Evolutionary conservation across 2,329 filamentous ascomycete genomes (phyloP).

Genomic region (Neocucurbitaria cava): DNA sequence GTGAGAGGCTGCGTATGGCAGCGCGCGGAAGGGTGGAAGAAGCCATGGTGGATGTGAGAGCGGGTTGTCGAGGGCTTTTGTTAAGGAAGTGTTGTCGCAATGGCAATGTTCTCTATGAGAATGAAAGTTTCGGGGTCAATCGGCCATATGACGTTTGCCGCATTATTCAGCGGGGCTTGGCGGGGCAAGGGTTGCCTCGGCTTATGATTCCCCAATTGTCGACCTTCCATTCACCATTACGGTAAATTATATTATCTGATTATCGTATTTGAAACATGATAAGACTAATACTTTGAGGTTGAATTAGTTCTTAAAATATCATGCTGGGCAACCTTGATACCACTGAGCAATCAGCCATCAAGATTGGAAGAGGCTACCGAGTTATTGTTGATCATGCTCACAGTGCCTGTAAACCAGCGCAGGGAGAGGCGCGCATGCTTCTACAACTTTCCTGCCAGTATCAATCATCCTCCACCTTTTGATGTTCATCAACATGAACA

Average conservation of each 20-base stretch:
- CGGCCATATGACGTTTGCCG: slow-evolving; percentile 32
- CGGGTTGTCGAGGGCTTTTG: not conserved
- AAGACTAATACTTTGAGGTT: too few species aligned
- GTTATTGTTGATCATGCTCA: too few species aligned
- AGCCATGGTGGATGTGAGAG: slow-evolving; percentile 28
- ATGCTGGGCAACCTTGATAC: too few species aligned
- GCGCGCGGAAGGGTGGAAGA: slow-evolving; percentile 35
- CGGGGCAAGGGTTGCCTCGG: not conserved
- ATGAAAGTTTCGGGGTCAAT: slow-evolving; percentile 17
- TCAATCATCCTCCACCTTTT: not conserved
- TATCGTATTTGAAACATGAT: not conserved
- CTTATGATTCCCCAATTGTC: too few species aligned
- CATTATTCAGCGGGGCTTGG: slow-evolving; percentile 26
- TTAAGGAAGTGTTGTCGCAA: slow-evolving; percentile 12
- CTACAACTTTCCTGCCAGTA: too few species aligned
- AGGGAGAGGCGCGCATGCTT: too few species aligned
- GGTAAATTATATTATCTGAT: not conserved
- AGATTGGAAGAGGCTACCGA: too few species aligned
- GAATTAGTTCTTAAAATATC: too few species aligned
- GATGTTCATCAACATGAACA: not conserved
- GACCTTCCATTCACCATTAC: not conserved
- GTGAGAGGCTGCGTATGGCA: slow-evolving; percentile 38
- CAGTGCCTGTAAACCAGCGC: too few species aligned
- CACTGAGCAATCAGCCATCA: too few species aligned
- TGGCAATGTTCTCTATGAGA: slow-evolving; percentile 14